Evolutionary conservation across 768 basidiomycete genomes (phyloP), one percentile per base, ranked within the genome.

Genomic region (Boletus rubescentipes): DNA sequence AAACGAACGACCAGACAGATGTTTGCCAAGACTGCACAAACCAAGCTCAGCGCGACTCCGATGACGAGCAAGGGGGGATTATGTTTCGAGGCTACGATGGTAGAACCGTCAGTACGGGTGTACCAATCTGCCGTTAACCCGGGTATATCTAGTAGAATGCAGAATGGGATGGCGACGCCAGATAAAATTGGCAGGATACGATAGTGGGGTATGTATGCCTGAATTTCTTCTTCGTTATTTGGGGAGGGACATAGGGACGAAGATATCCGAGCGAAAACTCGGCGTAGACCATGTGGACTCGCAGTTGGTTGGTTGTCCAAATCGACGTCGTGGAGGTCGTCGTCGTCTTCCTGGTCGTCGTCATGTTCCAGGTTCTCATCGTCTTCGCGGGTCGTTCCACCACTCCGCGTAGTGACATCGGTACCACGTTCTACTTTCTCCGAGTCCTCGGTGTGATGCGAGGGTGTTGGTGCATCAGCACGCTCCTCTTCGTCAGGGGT

Each of bases 71-170:
- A 70, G 2, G 67, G 48, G 0, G 89, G 75, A 50, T 91, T 91
- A 12, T 67, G 65, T 45, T 71, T 75, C 6, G 67, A 74, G 34
- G 86, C 79, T 1, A 85, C 70, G 5, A 72, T 67, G 18, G 73
- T 65, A 29, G 39, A 20, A 14, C 51, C 55, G 30, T 75, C 70
- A 0, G 82, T 89, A 7, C 77, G 78, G 52, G 87, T 78, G 57
- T 85, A 89, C 89, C 88, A 89, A 48, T 79, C 77, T 54, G 84
- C 85, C 1, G 89, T 92, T 11, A 92, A 70, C 15, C 87, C 86
- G 1, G 91, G 91, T 29, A 93, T 89, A 61, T 88, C 87, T 30
- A 93, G 75, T n/a, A 93, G 76, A 45, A 92, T 87, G 16, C 86
- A 81, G 61, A 93, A 90, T 0, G 89, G 87, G 35, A 89, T 82